phyloP scores from a whole-genome alignment of 176 grass and related monocot genomes.

The Puccinellia tenuiflora region DNA sequence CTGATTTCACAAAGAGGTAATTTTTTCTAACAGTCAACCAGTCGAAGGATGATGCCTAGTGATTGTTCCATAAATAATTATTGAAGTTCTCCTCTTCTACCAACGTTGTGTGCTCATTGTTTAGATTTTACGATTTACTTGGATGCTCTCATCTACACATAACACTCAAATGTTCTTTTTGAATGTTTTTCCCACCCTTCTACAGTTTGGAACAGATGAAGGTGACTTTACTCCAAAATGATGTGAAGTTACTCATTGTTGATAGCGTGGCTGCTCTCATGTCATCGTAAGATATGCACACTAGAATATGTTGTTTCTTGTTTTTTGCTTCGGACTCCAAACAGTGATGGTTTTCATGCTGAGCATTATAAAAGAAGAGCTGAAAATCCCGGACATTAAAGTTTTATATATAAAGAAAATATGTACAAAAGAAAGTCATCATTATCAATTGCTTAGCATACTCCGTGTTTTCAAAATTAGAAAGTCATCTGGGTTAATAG shows the following conservation, averaged over 20 bases:
- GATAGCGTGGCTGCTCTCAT: constrained; percentile 91
- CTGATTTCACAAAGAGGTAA: constrained; percentile 84
- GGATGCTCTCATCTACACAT: neutral
- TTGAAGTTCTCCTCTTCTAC: neutral
- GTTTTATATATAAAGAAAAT: too few species aligned
- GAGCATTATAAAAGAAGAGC: too few species aligned
- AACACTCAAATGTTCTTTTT: neutral
- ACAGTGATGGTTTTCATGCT: neutral
- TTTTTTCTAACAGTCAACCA: constrained; percentile 5
- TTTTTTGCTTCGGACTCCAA: neutral
- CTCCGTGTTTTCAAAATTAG: neutral
- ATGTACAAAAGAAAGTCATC: too few species aligned
- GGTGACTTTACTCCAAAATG: constrained; percentile 71
- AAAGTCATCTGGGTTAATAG: neutral
- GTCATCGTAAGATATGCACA: constrained; percentile 40
- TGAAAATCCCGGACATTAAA: too few species aligned
- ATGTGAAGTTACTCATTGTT: constrained; percentile 95
- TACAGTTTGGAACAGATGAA: constrained; percentile 91
- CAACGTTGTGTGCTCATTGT: neutral
- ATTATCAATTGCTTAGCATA: neutral
- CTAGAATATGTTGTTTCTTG: neutral
- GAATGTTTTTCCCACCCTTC: neutral
- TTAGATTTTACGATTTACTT: neutral
- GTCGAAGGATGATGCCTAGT: neutral
- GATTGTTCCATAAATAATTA: neutral